Percentiles rank a stretch among this genome's conserved stretches.
Evolutionary conservation across 2,329 filamentous ascomycete species (phyloP).

Genomic region (Zalaria obscura): DNA sequence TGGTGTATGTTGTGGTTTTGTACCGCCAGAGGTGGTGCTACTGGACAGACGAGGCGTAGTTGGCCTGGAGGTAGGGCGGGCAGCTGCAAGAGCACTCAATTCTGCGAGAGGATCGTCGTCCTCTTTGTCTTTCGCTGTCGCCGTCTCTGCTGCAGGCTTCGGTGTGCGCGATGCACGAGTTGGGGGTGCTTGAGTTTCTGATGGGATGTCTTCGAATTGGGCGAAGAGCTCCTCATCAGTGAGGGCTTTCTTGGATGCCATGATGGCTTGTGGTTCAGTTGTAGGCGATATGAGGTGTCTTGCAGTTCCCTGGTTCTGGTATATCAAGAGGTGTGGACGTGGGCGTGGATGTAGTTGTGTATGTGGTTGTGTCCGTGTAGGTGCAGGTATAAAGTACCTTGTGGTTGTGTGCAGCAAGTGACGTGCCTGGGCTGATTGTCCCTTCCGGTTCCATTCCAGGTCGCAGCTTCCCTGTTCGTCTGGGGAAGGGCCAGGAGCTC

Average conservation of each 20-base stretch:
- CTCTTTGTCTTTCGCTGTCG: conserved; percentile 18
- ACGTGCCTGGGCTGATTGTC: too few relatives aligned
- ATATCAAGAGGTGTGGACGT: conserved; percentile 8
- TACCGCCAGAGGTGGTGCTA: conserved; percentile 25
- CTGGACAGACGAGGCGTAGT: conserved; percentile 60
- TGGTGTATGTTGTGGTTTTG: conserved; percentile 34
- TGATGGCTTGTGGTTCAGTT: neutral
- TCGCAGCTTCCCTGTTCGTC: too few relatives aligned
- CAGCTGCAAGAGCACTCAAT: conserved; percentile 63
- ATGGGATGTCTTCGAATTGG: conserved; percentile 29
- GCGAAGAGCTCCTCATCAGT: conserved; percentile 29
- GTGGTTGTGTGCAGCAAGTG: too few relatives aligned
- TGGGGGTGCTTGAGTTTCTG: conserved; percentile 13
- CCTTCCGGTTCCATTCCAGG: too few relatives aligned
- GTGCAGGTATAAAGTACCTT: too few relatives aligned
- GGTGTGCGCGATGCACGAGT: conserved; percentile 29
- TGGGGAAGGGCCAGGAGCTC: too few relatives aligned
- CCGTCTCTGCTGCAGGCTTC: conserved; percentile 30
- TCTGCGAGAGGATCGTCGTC: conserved; percentile 75
- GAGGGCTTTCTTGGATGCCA: conserved; percentile 20
- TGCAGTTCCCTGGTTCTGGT: conserved; percentile 14
- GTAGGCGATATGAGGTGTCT: too few relatives aligned
- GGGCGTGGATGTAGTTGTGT: neutral
- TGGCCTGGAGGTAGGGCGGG: conserved; percentile 56
- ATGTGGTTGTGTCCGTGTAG: too few relatives aligned